These are phyloP conservation scores for Xylariaceae sp. DNA, from an alignment of 2,329 filamentous ascomycete genomes.

Conservation along the genomic window DNA sequence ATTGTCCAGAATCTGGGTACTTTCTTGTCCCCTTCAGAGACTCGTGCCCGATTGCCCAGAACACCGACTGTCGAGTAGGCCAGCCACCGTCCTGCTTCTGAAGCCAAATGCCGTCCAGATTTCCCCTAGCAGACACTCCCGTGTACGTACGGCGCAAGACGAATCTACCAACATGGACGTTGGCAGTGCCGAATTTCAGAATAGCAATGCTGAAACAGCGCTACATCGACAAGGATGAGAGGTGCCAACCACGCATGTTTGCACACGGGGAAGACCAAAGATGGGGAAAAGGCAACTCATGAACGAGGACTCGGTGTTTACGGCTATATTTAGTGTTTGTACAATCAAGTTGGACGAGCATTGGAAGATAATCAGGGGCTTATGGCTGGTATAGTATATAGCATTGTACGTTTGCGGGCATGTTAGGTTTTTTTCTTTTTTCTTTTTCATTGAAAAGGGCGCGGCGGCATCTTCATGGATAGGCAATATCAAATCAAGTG, in stretches of 20 bases:
- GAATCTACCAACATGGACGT: no score
- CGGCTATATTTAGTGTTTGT: slow-evolving; percentile 22
- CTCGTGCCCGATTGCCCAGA: background rate
- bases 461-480: slow-evolving; percentile 23
- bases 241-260: background rate
- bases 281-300: slow-evolving; percentile 2
- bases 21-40: background rate
- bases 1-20: background rate
- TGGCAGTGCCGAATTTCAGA: no score
- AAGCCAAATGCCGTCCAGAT: background rate
- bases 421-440: no score
- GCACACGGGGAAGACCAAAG: slow-evolving; percentile 1
- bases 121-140: background rate
- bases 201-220: no score
- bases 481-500: slow-evolving; percentile 21
- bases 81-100: background rate
- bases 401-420: slow-evolving; percentile 26
- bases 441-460: slow-evolving; percentile 20
- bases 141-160: no score
- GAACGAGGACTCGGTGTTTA: slow-evolving; percentile 11
- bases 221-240: no score
- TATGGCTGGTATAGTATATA: slow-evolving; percentile 27
- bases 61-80: background rate
- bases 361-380: slow-evolving; percentile 19
- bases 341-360: slow-evolving; percentile 14